Base-by-base conservation (phyloP, 139 green algal species). In the Deuterostichococcus epilithicus region DNA sequence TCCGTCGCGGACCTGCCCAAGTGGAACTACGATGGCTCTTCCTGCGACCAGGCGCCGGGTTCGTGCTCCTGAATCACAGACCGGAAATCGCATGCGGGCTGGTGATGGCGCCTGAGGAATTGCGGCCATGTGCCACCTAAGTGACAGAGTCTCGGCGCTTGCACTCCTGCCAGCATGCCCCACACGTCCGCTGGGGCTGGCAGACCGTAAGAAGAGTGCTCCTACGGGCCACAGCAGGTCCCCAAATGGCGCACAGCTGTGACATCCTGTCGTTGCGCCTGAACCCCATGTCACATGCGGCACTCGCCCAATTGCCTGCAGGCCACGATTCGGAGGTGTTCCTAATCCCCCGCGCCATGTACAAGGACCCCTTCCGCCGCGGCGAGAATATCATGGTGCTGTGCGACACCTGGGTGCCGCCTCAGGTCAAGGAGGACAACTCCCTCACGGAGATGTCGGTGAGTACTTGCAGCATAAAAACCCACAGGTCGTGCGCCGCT, bases 1-100 rank as follows among this genome's bases (percentile, higher is more conserved):
- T 81, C 28, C 26, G 73, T 81, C 25, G 75, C 85, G 45, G 92
- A 99, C 33, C 86, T 99, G 37, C 95, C 94, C 20, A 79, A 88
- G 52, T 99, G 95, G 95, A 99, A 98, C 88, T 99, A 96, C 76
- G 95, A 99, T 79, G 95, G 95, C 37, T 97, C 90, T 36, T 96
- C 89, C 63, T 97, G 92, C 3, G 95, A 92, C 80, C 94, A 95
- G 78, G 79, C 79, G 1, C 79, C 79, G 6, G 79, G 84, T 75
- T 59, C 5, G 58, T n/a, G 45, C 0, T 13, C 42, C 13, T 8
- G 10, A 63, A 34, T 25, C 25, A 4, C 22, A n/a, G 68, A 5
- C 33, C 22, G 33, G 13, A n/a, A 67, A 32, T 10, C 20, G 25
- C 26, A 32, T 67, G 59, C 59, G 6, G 18, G 59, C 59, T 32